These are phyloP conservation scores for Blastomyces silverae DNA, from an alignment of 2,329 filamentous ascomycete genomes.

Conservation along the genomic window DNA sequence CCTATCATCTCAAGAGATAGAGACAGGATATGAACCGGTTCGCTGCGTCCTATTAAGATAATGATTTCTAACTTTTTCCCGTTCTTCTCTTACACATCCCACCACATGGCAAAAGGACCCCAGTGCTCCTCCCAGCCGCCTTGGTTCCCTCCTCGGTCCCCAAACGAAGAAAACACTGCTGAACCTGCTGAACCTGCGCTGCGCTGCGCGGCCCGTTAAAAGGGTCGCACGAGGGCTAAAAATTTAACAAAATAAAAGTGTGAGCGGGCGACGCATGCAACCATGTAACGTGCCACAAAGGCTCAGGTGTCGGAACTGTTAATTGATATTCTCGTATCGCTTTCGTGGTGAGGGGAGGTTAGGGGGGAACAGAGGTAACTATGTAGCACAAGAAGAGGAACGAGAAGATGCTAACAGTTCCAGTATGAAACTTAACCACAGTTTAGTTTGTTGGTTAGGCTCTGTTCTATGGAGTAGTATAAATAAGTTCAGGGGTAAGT, in stretches of 20 bases:
- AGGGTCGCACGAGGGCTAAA: not conserved
- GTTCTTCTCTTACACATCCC: not conserved
- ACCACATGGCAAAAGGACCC: not conserved
- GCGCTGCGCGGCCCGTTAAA: not conserved
- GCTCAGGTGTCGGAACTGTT: not conserved
- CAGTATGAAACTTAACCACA: not conserved
- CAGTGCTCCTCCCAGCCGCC: not conserved
- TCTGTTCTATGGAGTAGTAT: not conserved
- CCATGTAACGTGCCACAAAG: not conserved
- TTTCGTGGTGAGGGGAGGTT: not conserved
- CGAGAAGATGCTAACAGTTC: not conserved
- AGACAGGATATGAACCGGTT: not conserved
- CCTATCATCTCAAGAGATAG: not conserved
- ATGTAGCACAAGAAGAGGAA: not conserved
- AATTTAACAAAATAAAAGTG: not conserved
- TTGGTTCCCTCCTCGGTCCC: not conserved
- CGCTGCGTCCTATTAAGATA: not conserved
- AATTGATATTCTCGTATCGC: not conserved
- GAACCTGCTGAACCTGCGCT: not conserved
- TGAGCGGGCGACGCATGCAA: not conserved
- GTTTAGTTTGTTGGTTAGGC: not conserved
- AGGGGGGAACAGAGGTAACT: not conserved
- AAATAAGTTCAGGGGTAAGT: not conserved
- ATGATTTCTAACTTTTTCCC: not conserved
- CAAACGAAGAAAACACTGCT: not conserved